These are phyloP conservation scores for Fusarium virguliforme DNA, from an alignment of 2,329 filamentous ascomycete genomes.

Conservation along the genomic window DNA sequence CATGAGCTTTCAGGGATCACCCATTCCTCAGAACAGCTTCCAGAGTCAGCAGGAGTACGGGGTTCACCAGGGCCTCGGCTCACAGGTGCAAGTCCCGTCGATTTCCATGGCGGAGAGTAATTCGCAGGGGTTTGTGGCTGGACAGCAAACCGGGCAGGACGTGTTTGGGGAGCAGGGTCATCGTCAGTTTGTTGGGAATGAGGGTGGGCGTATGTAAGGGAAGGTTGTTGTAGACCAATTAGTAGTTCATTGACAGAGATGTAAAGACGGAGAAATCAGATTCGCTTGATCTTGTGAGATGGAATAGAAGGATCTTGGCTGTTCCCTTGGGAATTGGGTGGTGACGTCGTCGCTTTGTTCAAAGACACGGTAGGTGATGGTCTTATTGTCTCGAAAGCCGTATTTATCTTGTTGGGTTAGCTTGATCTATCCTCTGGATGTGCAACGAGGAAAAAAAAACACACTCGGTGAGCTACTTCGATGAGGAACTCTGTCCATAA, in stretches of 20 bases:
- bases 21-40: background rate
- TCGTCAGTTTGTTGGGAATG: background rate
- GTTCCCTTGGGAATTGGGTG: too few relatives aligned
- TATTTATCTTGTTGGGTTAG: too few relatives aligned
- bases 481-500: too few relatives aligned
- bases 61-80: background rate
- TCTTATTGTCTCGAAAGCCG: too few relatives aligned
- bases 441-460: too few relatives aligned
- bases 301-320: too few relatives aligned
- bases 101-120: background rate
- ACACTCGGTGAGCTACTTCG: too few relatives aligned
- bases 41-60: background rate
- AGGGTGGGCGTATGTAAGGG: background rate
- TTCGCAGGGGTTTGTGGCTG: background rate
- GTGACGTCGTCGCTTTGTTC: too few relatives aligned
- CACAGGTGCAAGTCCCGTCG: background rate
- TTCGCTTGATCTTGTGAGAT: too few relatives aligned
- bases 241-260: background rate
- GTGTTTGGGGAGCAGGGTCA: slow-evolving; percentile 5
- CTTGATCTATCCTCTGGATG: too few relatives aligned
- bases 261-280: too few relatives aligned
- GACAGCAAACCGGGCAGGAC: background rate
- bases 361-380: too few relatives aligned
- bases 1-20: background rate
- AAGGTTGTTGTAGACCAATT: background rate